These are phyloP conservation scores for Pythium plurisporium DNA, from an alignment of 352 stramenopile genomes.

Conservation along the genomic window DNA sequence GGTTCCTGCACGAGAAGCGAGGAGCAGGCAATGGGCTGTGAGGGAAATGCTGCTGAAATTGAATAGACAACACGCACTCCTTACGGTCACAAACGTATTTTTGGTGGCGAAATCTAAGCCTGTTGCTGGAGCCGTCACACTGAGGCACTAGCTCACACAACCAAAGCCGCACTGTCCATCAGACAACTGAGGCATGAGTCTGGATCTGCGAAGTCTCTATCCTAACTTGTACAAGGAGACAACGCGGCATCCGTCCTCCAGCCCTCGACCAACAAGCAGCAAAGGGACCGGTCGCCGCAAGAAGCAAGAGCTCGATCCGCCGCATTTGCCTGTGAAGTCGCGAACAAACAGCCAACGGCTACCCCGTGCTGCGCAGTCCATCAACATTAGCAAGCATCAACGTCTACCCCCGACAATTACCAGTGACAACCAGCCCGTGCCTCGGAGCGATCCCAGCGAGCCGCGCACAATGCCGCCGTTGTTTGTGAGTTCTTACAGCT, in stretches of 20 bases:
- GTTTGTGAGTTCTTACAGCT: not conserved
- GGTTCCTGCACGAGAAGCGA: conserved; percentile 24
- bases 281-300: conserved; percentile 9
- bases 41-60: not conserved
- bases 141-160: too few relatives aligned
- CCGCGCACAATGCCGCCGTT: conserved; percentile 5
- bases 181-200: conserved; percentile 17
- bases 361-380: not conserved
- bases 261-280: conserved; percentile 12
- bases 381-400: not conserved
- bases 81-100: too few relatives aligned
- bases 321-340: not conserved
- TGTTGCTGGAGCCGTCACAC: too few relatives aligned
- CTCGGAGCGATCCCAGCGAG: not conserved
- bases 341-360: not conserved
- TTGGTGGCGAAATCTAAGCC: too few relatives aligned
- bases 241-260: conserved; percentile 20
- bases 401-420: not conserved
- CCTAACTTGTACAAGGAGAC: conserved; percentile 57
- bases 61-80: not conserved
- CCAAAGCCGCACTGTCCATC: not conserved
- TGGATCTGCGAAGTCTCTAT: conserved; percentile 34
- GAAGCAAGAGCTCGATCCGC: not conserved
- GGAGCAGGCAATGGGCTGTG: not conserved
- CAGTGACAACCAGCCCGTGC: not conserved